These are phyloP conservation scores for Fusarium keratoplasticum DNA, from an alignment of 2,329 filamentous ascomycete genomes.

Conservation along the genomic window DNA sequence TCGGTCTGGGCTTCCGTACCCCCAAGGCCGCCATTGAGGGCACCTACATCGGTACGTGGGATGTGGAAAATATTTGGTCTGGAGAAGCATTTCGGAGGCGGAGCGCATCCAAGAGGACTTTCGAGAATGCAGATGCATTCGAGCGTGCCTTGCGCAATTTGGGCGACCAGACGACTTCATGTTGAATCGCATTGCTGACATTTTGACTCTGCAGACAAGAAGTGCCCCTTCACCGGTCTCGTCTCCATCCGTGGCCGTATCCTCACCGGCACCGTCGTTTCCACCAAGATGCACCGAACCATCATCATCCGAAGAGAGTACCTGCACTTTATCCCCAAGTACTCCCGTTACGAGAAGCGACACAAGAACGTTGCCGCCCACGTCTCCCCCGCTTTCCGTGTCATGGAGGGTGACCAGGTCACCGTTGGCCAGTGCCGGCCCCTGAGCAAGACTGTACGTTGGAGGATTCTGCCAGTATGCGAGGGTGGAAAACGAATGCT, in stretches of 20 bases:
- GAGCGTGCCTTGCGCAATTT: background rate
- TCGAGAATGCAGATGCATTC: background rate
- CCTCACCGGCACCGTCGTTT: slow-evolving; percentile 98
- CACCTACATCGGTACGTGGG: slow-evolving; percentile 94
- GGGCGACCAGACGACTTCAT: background rate
- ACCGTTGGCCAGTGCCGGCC: slow-evolving; percentile 99
- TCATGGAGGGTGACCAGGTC: slow-evolving; percentile 99
- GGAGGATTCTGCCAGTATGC: background rate
- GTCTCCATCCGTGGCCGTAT: slow-evolving; percentile 99
- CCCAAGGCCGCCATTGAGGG: slow-evolving; percentile 99
- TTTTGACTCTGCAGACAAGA: slow-evolving; percentile 82
- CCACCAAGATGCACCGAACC: slow-evolving; percentile 99
- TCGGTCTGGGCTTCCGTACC: slow-evolving; percentile 98
- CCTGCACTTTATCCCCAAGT: slow-evolving; percentile 99
- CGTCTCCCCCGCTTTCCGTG: slow-evolving; percentile 99
- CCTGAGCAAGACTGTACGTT: slow-evolving; percentile 98
- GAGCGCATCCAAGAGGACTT: background rate
- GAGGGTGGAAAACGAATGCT: slow-evolving; percentile 22
- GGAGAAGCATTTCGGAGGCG: slow-evolving; percentile 10
- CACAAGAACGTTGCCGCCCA: slow-evolving; percentile 99
- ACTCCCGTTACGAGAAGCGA: slow-evolving; percentile 99
- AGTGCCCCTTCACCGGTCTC: slow-evolving; percentile 99
- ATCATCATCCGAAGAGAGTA: slow-evolving; percentile 99
- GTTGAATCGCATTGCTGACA: slow-evolving; percentile 40
- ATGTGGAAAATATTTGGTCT: slow-evolving; percentile 27